Conservation (phyloP, 345 rosid species). For the Iberis pinnata region DNA sequence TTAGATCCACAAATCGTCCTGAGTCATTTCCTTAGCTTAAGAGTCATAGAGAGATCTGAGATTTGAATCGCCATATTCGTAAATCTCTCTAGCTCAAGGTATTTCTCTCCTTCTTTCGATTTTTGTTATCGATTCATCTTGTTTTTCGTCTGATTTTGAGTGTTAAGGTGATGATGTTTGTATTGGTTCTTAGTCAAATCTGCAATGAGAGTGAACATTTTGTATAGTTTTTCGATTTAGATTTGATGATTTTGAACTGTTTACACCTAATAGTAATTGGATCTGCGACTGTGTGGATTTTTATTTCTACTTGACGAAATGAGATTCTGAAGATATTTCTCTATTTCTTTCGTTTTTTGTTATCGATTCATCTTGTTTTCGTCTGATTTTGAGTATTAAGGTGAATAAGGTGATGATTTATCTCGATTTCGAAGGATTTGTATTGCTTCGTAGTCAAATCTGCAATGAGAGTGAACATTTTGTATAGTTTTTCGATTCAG, state of each 20-base stretch:
- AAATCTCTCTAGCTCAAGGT: conserved; percentile 16
- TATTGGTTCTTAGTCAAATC: no score
- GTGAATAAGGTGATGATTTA: no score
- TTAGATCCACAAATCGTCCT: conserved; percentile 6
- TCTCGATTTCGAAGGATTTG: conserved; percentile 2
- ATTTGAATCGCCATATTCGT: background rate
- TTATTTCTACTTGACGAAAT: no score
- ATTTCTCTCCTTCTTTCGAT: conserved; percentile 6
- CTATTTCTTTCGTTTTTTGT: no score
- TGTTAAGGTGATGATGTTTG: no score
- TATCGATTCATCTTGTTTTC: no score
- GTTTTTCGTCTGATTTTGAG: no score
- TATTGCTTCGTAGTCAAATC: no score
- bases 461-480: no score
- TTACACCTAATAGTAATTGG: background rate
- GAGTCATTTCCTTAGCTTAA: conserved; percentile 14
- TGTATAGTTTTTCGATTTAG: conserved; percentile 4
- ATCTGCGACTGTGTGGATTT: conserved; percentile 6
- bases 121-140: background rate
- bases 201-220: no score
- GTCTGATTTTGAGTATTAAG: no score
- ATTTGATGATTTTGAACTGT: background rate
- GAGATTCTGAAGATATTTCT: no score
- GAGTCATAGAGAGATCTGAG: conserved; percentile 15
- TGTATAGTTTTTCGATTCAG: conserved; percentile 4